A percentile compares a stretch with the other conserved stretches of the same genome.
Evolutionary conservation across 2,329 filamentous ascomycete genomes (phyloP).

Genomic region (Exophiala calicioides): DNA sequence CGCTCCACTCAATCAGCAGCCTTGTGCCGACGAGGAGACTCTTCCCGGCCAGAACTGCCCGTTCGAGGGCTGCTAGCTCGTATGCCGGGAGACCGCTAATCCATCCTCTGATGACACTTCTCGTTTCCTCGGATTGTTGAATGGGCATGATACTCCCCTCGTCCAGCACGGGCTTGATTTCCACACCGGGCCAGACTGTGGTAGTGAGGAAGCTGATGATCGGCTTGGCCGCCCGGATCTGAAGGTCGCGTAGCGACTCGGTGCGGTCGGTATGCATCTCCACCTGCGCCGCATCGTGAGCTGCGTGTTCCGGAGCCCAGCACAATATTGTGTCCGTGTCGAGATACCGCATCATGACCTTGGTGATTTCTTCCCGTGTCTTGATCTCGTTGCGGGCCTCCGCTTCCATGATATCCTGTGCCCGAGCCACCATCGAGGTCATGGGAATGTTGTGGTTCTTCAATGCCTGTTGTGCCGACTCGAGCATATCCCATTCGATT

Average conservation of each 20-base stretch:
- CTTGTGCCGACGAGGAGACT: constrained; percentile 76
- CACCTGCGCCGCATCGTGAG: constrained; percentile 51
- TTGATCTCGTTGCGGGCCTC: constrained; percentile 55
- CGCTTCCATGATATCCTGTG: constrained; percentile 74
- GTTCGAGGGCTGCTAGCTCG: constrained; percentile 84
- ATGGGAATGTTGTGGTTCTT: constrained; percentile 87
- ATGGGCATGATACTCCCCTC: constrained; percentile 72
- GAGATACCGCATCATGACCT: constrained; percentile 77
- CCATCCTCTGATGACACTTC: constrained; percentile 77
- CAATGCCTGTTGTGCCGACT: constrained; percentile 78
- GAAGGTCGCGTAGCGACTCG: constrained; percentile 68
- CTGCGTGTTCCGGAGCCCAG: constrained; percentile 68
- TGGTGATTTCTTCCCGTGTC: constrained; percentile 65
- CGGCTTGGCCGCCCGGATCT: constrained; percentile 67
- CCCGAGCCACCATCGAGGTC: constrained; percentile 80
- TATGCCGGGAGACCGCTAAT: constrained; percentile 69
- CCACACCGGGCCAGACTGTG: constrained; percentile 79
- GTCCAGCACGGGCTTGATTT: constrained; percentile 79
- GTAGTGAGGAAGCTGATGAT: constrained; percentile 71
- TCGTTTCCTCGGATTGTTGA: constrained; percentile 72
- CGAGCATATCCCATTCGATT: constrained; percentile 87
- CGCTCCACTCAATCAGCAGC: constrained; percentile 83
- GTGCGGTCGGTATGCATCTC: constrained; percentile 50
- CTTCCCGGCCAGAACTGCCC: constrained; percentile 81
- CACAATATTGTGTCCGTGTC: constrained; percentile 91